A percentile compares a stretch with the other conserved stretches of the same genome.
Conservation (phyloP, 176 grass and related monocot species). For the Triticum monococcum region DNA sequence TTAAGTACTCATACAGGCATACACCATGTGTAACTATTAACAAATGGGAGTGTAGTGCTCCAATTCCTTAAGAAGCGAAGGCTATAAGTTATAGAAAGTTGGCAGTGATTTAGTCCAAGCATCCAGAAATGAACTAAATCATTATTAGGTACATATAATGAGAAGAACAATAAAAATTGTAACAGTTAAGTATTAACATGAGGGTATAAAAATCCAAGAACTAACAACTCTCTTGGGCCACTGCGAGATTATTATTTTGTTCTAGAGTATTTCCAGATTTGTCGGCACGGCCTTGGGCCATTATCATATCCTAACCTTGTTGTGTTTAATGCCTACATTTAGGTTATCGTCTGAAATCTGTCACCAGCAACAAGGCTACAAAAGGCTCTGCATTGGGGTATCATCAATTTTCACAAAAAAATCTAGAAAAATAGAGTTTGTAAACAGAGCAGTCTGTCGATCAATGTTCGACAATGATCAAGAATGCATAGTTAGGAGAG, state of each 20-base stretch:
- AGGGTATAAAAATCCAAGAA: neutral
- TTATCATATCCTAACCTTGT: neutral
- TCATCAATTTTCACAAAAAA: neutral
- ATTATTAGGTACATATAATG: neutral
- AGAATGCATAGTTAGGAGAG: neutral
- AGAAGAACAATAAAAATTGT: neutral
- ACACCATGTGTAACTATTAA: too few relatives aligned
- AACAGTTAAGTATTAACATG: too few relatives aligned
- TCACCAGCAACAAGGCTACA: too few relatives aligned
- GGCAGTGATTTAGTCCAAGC: too few relatives aligned
- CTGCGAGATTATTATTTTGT: neutral
- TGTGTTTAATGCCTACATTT: too few relatives aligned
- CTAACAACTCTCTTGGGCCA: too few relatives aligned
- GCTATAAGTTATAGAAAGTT: too few relatives aligned
- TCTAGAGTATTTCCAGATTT: neutral
- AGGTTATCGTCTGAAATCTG: too few relatives aligned
- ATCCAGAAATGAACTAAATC: too few relatives aligned
- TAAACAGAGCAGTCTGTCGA: neutral
- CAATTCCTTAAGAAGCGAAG: too few relatives aligned
- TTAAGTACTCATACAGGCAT: too few relatives aligned
- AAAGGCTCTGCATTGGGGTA: neutral
- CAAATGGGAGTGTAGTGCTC: too few relatives aligned
- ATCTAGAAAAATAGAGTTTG: neutral
- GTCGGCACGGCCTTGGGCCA: neutral
- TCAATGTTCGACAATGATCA: neutral